These are phyloP conservation scores for Rheum nobile DNA, from an alignment of 148 eudicot genomes.

Conservation along the genomic window DNA sequence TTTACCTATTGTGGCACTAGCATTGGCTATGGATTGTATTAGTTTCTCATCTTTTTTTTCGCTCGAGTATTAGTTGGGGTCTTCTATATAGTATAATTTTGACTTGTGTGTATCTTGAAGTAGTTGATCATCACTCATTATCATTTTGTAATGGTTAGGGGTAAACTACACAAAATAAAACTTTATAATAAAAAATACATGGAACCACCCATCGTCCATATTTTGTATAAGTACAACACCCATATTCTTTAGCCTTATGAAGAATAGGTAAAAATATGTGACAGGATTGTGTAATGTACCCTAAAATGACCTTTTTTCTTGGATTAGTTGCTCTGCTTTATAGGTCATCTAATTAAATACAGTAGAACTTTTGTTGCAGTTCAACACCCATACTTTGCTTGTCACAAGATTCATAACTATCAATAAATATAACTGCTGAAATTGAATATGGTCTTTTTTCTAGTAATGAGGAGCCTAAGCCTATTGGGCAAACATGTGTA, in stretches of 20 bases:
- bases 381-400: neutral
- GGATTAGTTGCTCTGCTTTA: neutral
- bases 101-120: neutral
- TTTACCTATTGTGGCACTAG: neutral
- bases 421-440: neutral
- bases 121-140: neutral
- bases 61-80: neutral
- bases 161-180: neutral
- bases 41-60: neutral
- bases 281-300: no score
- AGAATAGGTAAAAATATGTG: no score
- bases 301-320: neutral
- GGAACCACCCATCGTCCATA: neutral
- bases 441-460: neutral
- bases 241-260: no score
- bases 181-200: neutral
- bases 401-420: neutral
- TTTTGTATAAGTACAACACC: neutral
- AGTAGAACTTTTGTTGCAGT: neutral
- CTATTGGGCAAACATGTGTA: neutral
- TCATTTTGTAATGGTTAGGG: neutral
- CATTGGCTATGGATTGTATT: neutral
- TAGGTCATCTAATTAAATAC: neutral
- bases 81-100: neutral
- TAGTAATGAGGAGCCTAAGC: neutral